Conservation (phyloP, 192 early-diverging fungal genomes). For the Funneliformis mosseae region DNA sequence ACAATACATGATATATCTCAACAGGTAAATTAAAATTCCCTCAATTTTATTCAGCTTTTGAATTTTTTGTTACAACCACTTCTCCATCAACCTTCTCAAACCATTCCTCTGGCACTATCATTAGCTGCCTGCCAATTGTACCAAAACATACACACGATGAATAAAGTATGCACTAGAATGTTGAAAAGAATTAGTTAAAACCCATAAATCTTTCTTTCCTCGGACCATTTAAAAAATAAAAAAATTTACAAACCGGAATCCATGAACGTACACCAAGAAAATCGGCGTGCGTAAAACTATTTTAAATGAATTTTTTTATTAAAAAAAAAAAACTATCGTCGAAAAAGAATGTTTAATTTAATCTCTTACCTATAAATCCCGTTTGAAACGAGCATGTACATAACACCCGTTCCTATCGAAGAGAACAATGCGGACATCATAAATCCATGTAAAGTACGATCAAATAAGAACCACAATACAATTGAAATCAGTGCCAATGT, state of each 20-base stretch:
- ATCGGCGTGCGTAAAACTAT: constrained; percentile 68
- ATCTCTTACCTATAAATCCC: constrained; percentile 62
- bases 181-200: neutral
- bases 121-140: constrained; percentile 65
- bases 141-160: constrained; percentile 66
- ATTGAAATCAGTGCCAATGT: constrained; percentile 59
- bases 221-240: neutral
- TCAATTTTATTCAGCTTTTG: neutral
- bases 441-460: constrained; percentile 69
- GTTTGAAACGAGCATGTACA: constrained; percentile 55
- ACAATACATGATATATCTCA: no score
- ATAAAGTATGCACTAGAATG: constrained; percentile 44
- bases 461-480: constrained; percentile 74
- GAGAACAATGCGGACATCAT: constrained; percentile 55
- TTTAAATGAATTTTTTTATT: neutral
- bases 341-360: no score
- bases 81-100: neutral
- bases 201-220: neutral
- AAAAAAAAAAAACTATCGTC: no score
- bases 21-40: neutral
- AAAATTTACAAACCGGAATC: constrained; percentile 60
- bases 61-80: neutral
- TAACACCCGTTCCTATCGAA: constrained; percentile 61
- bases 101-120: constrained; percentile 49
- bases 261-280: constrained; percentile 70